These are phyloP conservation scores for Mucor plumbeus DNA, from an alignment of 371 early-diverging fungal species.

Conservation along the genomic window DNA sequence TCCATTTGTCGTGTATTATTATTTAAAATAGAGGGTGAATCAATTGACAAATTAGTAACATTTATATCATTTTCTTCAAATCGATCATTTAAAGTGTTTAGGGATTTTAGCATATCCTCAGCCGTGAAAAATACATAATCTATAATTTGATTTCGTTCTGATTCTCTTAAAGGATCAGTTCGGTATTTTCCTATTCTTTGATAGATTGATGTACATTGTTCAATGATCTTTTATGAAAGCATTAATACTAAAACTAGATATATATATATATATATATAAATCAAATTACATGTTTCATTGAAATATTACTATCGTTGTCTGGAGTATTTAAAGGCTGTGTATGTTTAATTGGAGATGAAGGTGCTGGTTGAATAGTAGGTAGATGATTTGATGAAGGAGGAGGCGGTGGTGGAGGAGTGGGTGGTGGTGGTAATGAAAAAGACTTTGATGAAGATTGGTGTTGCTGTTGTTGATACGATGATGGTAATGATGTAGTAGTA, in stretches of 20 bases:
- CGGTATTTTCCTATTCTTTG: slow-evolving; percentile 28
- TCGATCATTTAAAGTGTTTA: not conserved
- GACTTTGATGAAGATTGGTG: not conserved
- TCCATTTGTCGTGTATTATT: not conserved
- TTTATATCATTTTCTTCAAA: not conserved
- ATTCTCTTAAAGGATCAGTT: slow-evolving; percentile 26
- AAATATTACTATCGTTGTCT: not conserved
- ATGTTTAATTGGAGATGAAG: not conserved
- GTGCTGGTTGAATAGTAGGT: not conserved
- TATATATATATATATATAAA: not conserved
- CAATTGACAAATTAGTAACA: not conserved
- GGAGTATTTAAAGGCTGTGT: not conserved
- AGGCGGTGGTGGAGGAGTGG: not conserved
- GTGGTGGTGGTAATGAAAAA: not conserved
- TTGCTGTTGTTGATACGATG: not conserved
- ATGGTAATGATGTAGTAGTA: not conserved
- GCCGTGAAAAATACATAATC: slow-evolving; percentile 27
- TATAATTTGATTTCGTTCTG: slow-evolving; percentile 26
- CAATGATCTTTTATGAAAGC: slow-evolving; percentile 13
- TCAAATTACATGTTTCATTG: not conserved
- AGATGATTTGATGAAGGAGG: not conserved
- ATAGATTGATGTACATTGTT: slow-evolving; percentile 26
- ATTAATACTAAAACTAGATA: not conserved
- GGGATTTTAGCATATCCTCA: slow-evolving; percentile 14
- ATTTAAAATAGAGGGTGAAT: not conserved